Evolutionary conservation across 257 asterid genomes (phyloP).

Genomic region (Fraxinus excelsior): DNA sequence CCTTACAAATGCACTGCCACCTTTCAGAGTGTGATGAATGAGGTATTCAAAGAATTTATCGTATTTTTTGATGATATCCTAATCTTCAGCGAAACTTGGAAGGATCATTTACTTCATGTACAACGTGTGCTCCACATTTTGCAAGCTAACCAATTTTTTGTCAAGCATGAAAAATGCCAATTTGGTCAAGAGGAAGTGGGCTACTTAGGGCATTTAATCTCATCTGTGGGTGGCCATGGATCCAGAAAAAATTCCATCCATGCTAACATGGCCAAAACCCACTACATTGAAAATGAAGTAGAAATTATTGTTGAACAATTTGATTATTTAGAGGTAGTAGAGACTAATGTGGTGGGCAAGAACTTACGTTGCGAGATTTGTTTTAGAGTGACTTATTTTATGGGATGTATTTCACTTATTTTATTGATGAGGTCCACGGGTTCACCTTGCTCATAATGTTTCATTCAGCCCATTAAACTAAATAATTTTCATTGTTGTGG

Average conservation of each 20-base stretch:
- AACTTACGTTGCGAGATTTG: no score
- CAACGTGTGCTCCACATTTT: background rate
- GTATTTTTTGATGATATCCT: background rate
- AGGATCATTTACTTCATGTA: background rate
- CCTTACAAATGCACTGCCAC: background rate
- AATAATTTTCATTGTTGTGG: no score
- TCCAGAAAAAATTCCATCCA: background rate
- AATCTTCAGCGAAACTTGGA: background rate
- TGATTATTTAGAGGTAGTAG: no score
- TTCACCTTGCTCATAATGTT: no score
- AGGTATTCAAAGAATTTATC: background rate
- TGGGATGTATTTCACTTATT: no score
- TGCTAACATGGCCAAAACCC: conserved; percentile 1
- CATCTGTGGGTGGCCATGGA: background rate
- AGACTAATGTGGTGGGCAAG: no score
- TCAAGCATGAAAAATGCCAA: background rate
- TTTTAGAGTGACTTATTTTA: no score
- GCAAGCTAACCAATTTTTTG: background rate
- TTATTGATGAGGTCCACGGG: no score
- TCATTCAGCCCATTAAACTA: no score
- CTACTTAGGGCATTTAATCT: background rate
- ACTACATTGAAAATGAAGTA: no score
- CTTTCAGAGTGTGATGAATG: background rate
- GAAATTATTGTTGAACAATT: no score
- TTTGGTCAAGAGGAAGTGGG: background rate